These are phyloP conservation scores for Globisporangium recalcitrans DNA, from an alignment of 352 stramenopile genomes.

Conservation along the genomic window DNA sequence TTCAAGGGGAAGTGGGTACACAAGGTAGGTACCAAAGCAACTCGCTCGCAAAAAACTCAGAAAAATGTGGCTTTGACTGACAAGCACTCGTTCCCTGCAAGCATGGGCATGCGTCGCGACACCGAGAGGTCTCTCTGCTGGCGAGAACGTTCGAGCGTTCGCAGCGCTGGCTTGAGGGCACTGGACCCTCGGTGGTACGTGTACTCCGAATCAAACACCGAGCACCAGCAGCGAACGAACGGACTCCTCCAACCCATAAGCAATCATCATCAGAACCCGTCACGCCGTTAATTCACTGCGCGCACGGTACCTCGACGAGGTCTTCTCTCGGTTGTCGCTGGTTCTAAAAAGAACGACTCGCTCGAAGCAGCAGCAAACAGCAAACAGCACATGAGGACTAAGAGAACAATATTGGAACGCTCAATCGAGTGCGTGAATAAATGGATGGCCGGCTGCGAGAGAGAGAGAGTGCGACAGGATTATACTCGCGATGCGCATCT, in stretches of 20 bases:
- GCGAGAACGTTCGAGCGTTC: not conserved
- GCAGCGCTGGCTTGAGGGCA: not conserved
- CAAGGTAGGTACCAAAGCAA: not conserved
- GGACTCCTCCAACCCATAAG: not conserved
- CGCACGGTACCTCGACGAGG: not conserved
- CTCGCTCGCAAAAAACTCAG: not conserved
- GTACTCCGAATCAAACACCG: not conserved
- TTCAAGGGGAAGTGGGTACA: constrained; percentile 5
- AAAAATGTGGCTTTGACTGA: not conserved
- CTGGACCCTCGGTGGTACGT: not conserved
- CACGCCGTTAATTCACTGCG: not conserved
- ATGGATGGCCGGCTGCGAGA: not conserved
- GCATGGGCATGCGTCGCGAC: not conserved
- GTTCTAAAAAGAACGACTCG: not conserved
- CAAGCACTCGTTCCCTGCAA: not conserved
- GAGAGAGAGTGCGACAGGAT: not conserved
- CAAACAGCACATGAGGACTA: not conserved
- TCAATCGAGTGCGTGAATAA: not conserved
- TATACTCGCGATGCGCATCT: not conserved
- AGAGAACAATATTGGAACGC: not conserved
- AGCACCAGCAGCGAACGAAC: not conserved
- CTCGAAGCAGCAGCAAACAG: not conserved
- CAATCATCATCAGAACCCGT: not conserved
- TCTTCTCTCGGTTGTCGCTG: not conserved
- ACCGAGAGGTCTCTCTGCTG: not conserved